Percentiles rank a stretch among this genome's conserved stretches.
phyloP scores from a whole-genome alignment of 2,329 filamentous ascomycete genomes.

The Clonostachys rosea region DNA sequence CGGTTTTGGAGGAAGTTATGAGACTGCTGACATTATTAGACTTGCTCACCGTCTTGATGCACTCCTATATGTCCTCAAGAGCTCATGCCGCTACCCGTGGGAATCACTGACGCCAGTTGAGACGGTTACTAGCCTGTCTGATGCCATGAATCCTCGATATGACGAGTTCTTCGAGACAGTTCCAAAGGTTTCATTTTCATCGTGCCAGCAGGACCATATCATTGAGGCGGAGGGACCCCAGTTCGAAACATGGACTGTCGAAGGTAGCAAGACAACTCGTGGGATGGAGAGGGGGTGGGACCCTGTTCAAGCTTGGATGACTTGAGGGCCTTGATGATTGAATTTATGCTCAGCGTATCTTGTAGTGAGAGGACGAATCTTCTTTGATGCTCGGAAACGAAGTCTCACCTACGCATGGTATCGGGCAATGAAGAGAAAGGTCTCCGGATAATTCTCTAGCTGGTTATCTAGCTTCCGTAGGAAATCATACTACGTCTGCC shows the following conservation, averaged over 20 bases:
- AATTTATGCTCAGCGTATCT: too few relatives aligned
- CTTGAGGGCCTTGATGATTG: too few relatives aligned
- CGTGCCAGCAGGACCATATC: conserved; percentile 51
- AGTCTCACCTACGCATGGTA: too few relatives aligned
- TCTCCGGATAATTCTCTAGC: too few relatives aligned
- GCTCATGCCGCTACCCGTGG: conserved; percentile 52
- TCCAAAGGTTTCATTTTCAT: conserved; percentile 41
- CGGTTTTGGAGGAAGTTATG: conserved; percentile 14
- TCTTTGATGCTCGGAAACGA: too few relatives aligned
- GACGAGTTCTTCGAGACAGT: conserved; percentile 48
- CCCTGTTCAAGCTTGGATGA: too few relatives aligned
- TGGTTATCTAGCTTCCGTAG: too few relatives aligned
- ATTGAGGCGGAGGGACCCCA: conserved; percentile 49
- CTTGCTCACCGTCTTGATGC: conserved; percentile 42
- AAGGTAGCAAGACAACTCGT: neutral
- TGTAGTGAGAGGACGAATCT: too few relatives aligned
- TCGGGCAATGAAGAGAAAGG: too few relatives aligned
- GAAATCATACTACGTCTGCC: too few relatives aligned
- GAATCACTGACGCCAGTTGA: conserved; percentile 46
- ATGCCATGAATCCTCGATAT: conserved; percentile 40
- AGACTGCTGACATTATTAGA: conserved; percentile 15
- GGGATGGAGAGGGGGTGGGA: too few relatives aligned
- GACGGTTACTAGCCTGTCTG: conserved; percentile 40
- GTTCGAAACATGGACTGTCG: neutral
- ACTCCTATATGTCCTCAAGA: conserved; percentile 55